Percentiles rank a stretch among this genome's conserved stretches.
phyloP scores from a whole-genome alignment of 106 monocot genomes.

The Iris macrosiphon region DNA sequence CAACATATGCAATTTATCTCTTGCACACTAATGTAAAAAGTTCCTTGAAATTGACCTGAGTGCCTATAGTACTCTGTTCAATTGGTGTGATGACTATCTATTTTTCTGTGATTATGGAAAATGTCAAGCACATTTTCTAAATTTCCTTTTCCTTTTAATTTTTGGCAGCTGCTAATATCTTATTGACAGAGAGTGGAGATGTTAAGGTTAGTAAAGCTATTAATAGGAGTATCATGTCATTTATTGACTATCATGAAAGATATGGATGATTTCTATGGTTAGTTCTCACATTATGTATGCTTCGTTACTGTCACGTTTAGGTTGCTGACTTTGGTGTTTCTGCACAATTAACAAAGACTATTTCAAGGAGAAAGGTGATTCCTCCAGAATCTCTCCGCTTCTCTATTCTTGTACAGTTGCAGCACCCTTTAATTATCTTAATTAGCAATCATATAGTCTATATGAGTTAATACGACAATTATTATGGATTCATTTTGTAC shows the following conservation, averaged over 20 bases:
- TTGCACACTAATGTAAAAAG: conserved; percentile 1
- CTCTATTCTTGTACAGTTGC: background rate
- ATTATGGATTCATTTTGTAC: too few relatives aligned
- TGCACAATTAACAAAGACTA: conserved; percentile 94
- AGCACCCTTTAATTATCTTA: too few relatives aligned
- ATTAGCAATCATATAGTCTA: too few relatives aligned
- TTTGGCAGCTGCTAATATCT: conserved; percentile 92
- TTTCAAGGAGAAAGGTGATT: conserved; percentile 93
- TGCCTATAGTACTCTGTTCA: too few relatives aligned
- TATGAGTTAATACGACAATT: too few relatives aligned
- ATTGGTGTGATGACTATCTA: background rate
- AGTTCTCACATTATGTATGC: conserved; percentile 2
- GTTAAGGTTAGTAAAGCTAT: conserved; percentile 60
- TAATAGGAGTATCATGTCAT: background rate
- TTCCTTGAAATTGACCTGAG: background rate
- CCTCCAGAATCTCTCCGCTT: background rate
- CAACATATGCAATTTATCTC: background rate
- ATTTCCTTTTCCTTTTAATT: background rate
- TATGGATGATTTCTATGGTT: background rate
- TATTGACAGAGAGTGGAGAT: conserved; percentile 90
- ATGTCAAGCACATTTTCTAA: background rate
- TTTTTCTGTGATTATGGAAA: background rate
- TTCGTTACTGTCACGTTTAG: conserved; percentile 30
- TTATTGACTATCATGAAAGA: background rate
- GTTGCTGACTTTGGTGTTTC: conserved; percentile 99